A percentile compares a stretch with the other conserved stretches of the same genome.
Evolutionary conservation across 345 rosid genomes (phyloP).

Genomic region (Dipteronia dyeriana): DNA sequence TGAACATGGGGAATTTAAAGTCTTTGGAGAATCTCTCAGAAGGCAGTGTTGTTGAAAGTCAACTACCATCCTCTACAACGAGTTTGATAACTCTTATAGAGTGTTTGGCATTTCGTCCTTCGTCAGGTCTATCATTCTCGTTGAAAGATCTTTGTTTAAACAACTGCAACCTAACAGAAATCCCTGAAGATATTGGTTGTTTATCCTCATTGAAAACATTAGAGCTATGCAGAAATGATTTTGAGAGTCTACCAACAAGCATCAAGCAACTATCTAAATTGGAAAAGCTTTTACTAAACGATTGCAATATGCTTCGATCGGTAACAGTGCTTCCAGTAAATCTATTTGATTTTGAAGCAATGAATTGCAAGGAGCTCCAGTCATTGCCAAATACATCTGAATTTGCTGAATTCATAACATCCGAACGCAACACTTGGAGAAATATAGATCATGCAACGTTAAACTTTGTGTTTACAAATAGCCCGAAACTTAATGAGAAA

Average conservation of each 20-base stretch:
- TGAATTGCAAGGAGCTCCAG: neutral
- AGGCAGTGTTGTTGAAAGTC: neutral
- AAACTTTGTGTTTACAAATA: neutral
- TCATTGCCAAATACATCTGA: neutral
- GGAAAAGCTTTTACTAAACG: neutral
- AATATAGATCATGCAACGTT: too few species aligned
- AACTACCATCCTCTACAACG: neutral
- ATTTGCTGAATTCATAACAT: neutral
- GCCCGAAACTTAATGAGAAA: slow-evolving; percentile 1
- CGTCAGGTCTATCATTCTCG: neutral
- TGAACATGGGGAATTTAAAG: neutral
- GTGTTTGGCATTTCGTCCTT: slow-evolving; percentile 1
- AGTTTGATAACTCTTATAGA: neutral
- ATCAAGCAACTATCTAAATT: neutral
- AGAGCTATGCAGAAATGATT: neutral
- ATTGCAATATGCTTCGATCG: slow-evolving; percentile 1
- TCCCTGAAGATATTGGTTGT: neutral
- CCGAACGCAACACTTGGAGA: neutral
- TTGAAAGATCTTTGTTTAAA: neutral
- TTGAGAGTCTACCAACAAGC: neutral
- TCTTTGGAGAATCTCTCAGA: neutral
- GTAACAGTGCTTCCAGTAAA: slow-evolving; percentile 8
- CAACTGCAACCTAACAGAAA: neutral
- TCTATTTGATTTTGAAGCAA: neutral
- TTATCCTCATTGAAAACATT: neutral